Base-by-base conservation (phyloP, 2,329 filamentous ascomycete genomes). In the Xylogone sp. region DNA sequence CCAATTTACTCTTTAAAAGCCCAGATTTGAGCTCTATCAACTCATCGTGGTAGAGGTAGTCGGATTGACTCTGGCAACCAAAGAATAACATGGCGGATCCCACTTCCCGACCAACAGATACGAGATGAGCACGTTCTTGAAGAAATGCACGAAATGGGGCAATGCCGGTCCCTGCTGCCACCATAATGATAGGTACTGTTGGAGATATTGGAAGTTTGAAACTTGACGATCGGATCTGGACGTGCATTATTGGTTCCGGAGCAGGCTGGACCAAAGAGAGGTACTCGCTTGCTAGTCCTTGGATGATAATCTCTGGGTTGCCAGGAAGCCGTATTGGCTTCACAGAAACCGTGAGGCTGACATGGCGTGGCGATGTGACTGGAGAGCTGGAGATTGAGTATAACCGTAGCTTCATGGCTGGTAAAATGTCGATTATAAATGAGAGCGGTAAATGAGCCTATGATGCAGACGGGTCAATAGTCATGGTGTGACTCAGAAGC, bases 321-420 rank as follows among this genome's bases (percentile, higher is more conserved):
- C n/a, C n/a, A n/a, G n/a, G n/a, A n/a, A n/a, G n/a, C n/a, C n/a
- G n/a, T n/a, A 27, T 27, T 27, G 5, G 24, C 24, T 27, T 10
- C 24, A 27, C 24, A 27, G 24, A 5, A 27, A 10, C 24, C 2
- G 71, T 75, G 43, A 75, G 64, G 21, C 69, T 3, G 69, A 71
- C 58, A 74, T 69, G 56, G 61, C 68, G 10, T 74, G 69, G 2
- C 71, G 76, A 0, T 44, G 71, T 65, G 21, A 72, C 67, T 13
- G 69, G 71, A 7, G 80, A 83, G 1, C 78, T 83, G 0, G 81
- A 84, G 53, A 84, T 84, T 6, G 77, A 81, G 63, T 85, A 85
- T 54, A 82, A 80, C 3, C 82, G 78, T 9, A 81, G 71, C 12
- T 79, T 75, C 72, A 84, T 79, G 0, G 74, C 72, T 1, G 79